Base-by-base conservation (phyloP, 2,329 filamentous ascomycete genomes). In the Xylogone sp. region DNA sequence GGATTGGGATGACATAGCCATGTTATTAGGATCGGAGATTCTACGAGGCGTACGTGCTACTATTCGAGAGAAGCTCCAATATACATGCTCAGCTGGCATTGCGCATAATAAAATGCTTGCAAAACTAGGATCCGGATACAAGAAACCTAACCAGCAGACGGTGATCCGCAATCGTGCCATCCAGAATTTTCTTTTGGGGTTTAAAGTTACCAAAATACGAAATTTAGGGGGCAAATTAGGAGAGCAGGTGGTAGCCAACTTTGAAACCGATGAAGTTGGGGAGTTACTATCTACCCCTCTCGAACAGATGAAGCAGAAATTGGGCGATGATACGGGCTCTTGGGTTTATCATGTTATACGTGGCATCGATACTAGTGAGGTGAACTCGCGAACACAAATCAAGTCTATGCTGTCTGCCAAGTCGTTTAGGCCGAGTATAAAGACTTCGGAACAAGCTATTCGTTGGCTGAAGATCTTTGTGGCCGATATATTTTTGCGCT, bases 391-490 rank as follows among this genome's bases (percentile, higher is more conserved):
- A 48, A 96, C 91, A 1, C 89, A 94, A 63, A 96, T 97, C 73
- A 97, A 97, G 68, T 94, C 88, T 16, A 97, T 99, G 92, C 76
- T 97, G 13, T 97, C 91, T 1, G 92, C 94, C 19, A 99, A 99
- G 67, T 95, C 91, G 0, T 99, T 99, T 64, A 80, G 89, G 21
- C 94, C 94, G 0, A 83, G 79, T 51, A 93, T 97, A 65, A 88
- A 84, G 59, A 86, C 78, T 2, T 73, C 82, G 18, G 90, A 94
- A 20, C 89, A 96, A 66, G 93, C 86, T 1, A 75, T 81, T 21
- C 85, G 84, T 54, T 99, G 94, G 94, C 75, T 99, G 39, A 80
- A 86, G 10, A 97, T 99, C 50, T 97, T 97, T 67, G 84, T 82
- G 3, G 89, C 90, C 1, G 94, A 99, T 66, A 96, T 99, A 48